phyloP scores from a whole-genome alignment of 192 early-diverging fungal species.

The Hyaloraphidium curvatum region DNA sequence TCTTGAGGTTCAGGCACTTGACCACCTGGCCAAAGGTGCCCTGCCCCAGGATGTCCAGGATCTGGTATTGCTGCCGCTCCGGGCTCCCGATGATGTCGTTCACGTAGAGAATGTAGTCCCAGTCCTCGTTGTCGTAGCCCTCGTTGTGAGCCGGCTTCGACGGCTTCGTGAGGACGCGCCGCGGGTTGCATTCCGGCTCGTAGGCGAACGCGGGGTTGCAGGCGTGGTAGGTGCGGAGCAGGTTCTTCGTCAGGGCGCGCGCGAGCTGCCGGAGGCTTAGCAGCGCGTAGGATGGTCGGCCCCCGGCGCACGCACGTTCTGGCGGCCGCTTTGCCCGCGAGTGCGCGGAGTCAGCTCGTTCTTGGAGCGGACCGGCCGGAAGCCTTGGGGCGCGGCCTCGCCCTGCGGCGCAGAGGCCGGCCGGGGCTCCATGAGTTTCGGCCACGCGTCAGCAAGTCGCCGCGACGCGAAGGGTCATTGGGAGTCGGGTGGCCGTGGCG shows the following conservation, averaged over 20 bases:
- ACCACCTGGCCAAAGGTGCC: constrained; percentile 99
- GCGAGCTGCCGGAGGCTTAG: neutral
- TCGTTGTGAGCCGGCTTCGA: constrained; percentile 76
- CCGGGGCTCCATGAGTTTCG: too few species aligned
- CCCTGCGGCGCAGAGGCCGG: too few species aligned
- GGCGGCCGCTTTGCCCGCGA: too few species aligned
- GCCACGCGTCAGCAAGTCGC: too few species aligned
- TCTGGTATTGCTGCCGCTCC: constrained; percentile 74
- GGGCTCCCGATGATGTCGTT: constrained; percentile 89
- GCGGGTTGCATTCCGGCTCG: constrained; percentile 54
- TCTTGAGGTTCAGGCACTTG: constrained; percentile 83
- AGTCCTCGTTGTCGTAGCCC: constrained; percentile 77
- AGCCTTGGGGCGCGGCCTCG: too few species aligned
- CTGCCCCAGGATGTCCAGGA: constrained; percentile 80
- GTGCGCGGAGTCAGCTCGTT: too few species aligned
- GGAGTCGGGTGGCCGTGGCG: too few species aligned
- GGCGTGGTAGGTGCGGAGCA: constrained; percentile 50
- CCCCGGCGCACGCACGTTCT: too few species aligned
- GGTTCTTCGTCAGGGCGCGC: constrained; percentile 9
- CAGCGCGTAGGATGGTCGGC: too few species aligned
- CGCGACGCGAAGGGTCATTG: too few species aligned
- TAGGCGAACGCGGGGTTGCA: constrained; percentile 75
- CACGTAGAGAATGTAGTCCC: constrained; percentile 90
- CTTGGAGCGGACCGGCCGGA: too few species aligned
- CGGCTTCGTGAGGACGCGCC: constrained; percentile 84